Base-by-base conservation (phyloP, 2,329 filamentous ascomycete species). In the Huntiella abstrusa region DNA sequence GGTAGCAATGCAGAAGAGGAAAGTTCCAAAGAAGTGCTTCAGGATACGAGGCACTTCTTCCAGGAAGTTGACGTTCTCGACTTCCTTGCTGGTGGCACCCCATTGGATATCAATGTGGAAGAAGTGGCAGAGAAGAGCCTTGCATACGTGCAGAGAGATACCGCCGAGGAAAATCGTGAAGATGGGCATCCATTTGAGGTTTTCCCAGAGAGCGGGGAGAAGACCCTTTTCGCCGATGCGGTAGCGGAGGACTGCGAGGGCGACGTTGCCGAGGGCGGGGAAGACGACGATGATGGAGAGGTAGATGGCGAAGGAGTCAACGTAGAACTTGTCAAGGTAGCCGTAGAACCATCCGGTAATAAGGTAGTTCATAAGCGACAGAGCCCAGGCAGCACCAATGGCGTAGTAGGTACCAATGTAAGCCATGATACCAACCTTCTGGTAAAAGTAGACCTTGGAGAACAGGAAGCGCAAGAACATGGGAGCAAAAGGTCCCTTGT, bases 381-480 rank as follows among this genome's bases (percentile, higher is more conserved):
- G 64, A n/a, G 77, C 61, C 64, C 79, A 75, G 2, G 77, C 73
- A 0, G 73, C 71, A 3, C 71, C 80, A 49, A 85, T 73, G 16
- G 80, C 80, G 54, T 80, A 82, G 62, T 83, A 81, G 4, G 78
- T 80, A 51, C 74, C 75, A 51, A 82, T 75, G 58, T 82, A 82
- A 2, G 76, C 73, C 54, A 83, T 61, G 55, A 84, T 80, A 35
- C 77, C 82, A 52, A 83, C 60, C 59, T 84, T 84, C 40, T 75
- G 78, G 5, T 74, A 71, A 40, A 77, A 61, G 13, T 69, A 70
- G 53, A 82, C 79, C 54, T 72, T 71, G 50, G 70, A 75, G 51
- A 62, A 62, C 22, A 81, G 57, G 57, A 80, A 80, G 28, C 62
- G 63, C 47, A 64, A 61, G 64, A 82, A 81, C 4, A 83, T 68